phyloP scores from a whole-genome alignment of 2,329 filamentous ascomycete genomes.

The Coniella vitis region DNA sequence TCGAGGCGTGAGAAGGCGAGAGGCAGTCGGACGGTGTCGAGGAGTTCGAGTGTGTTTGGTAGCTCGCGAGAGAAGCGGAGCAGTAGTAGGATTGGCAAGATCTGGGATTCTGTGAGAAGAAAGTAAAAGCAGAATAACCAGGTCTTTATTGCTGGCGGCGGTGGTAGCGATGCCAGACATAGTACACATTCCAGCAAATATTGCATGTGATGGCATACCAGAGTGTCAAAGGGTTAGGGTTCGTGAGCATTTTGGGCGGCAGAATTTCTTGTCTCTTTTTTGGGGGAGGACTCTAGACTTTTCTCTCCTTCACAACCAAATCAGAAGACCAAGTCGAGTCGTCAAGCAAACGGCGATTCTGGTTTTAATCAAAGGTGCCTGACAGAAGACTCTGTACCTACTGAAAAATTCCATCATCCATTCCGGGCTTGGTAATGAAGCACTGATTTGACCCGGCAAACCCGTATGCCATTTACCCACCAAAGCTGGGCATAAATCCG shows the following conservation, averaged over 20 bases:
- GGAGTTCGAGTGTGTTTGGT: slow-evolving; percentile 2
- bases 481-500: too few species aligned
- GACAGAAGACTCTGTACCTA: too few species aligned
- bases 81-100: slow-evolving; percentile 5
- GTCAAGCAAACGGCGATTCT: too few species aligned
- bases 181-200: too few species aligned
- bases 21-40: not conserved
- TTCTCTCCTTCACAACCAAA: not conserved
- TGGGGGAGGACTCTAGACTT: not conserved
- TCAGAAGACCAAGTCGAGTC: not conserved
- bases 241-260: not conserved
- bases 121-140: not conserved
- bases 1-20: not conserved
- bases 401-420: too few species aligned
- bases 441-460: too few species aligned
- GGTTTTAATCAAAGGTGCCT: too few species aligned
- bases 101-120: slow-evolving; percentile 1
- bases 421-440: too few species aligned
- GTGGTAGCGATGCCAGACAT: too few species aligned
- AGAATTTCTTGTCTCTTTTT: not conserved
- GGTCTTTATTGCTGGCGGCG: too few species aligned
- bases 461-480: too few species aligned
- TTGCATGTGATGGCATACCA: too few species aligned
- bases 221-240: not conserved
- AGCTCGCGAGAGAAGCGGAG: not conserved